phyloP scores from a whole-genome alignment of 2,329 filamentous ascomycete genomes.

The Diaporthe aspalathi region DNA sequence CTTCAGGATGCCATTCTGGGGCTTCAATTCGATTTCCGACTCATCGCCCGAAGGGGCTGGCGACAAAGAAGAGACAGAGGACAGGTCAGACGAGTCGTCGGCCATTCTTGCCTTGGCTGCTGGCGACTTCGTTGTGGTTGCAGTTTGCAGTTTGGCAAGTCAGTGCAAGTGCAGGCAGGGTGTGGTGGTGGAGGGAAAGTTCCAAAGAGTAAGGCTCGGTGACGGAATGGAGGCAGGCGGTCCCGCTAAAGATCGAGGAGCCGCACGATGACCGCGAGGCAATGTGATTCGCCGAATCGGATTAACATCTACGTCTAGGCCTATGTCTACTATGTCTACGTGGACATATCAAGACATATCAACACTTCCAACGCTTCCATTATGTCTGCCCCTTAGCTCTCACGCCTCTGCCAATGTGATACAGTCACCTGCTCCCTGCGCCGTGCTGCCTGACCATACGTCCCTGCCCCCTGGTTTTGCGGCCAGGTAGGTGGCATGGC shows the following conservation, averaged over 20 bases:
- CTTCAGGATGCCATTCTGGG: constrained; percentile 71
- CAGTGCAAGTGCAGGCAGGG: constrained; percentile 37
- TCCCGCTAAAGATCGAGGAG: constrained; percentile 34
- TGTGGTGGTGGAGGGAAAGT: constrained; percentile 44
- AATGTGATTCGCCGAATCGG: constrained; percentile 34
- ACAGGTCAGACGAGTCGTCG: constrained; percentile 73
- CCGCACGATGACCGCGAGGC: constrained; percentile 33
- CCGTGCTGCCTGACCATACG: constrained; percentile 5
- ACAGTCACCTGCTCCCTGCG: neutral
- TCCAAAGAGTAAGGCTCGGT: constrained; percentile 31
- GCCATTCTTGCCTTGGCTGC: constrained; percentile 57
- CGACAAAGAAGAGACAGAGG: constrained; percentile 61
- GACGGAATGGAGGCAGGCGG: constrained; percentile 32
- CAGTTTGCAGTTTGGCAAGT: neutral
- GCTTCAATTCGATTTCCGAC: constrained; percentile 60
- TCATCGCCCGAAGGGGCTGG: constrained; percentile 65
- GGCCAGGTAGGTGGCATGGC: neutral
- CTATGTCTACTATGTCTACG: constrained; percentile 23
- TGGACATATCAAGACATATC: too few species aligned
- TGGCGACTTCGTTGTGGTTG: constrained; percentile 29
- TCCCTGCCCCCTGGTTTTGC: constrained; percentile 6
- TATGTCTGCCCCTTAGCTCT: neutral
- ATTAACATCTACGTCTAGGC: constrained; percentile 29
- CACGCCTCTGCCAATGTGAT: neutral
- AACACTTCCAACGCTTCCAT: too few species aligned